Percentiles rank a stretch among this genome's conserved stretches.
Conservation (phyloP, 2,329 filamentous ascomycete species). For the Macrophomina tecta region DNA sequence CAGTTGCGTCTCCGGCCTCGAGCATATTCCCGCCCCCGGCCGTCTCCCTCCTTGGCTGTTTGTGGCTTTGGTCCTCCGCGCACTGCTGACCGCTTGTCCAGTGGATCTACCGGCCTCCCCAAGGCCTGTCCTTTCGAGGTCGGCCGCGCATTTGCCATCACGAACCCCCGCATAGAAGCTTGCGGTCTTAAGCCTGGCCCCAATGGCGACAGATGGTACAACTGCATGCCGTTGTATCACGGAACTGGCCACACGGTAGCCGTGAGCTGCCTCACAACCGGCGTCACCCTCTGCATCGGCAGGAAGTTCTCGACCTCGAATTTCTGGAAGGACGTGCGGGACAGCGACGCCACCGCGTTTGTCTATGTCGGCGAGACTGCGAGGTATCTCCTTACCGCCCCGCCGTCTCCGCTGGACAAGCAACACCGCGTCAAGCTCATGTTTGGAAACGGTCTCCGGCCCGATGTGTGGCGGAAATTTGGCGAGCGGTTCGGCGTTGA, state of each 20-base stretch:
- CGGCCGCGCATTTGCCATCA: conserved; percentile 50
- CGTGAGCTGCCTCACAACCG: conserved; percentile 53
- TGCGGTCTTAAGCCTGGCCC: conserved; percentile 42
- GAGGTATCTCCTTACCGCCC: conserved; percentile 73
- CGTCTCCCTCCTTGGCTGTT: neutral
- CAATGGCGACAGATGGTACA: conserved; percentile 69
- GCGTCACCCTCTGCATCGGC: conserved; percentile 64
- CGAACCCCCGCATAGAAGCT: conserved; percentile 32
- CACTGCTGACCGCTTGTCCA: conserved; percentile 35
- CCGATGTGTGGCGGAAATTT: conserved; percentile 72
- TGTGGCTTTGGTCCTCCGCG: neutral
- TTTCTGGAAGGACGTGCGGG: conserved; percentile 78
- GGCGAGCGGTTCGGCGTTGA: conserved; percentile 67
- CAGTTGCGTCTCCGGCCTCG: neutral
- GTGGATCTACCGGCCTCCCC: conserved; percentile 75
- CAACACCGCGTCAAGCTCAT: conserved; percentile 65
- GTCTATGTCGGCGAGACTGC: conserved; percentile 77
- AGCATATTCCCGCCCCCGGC: neutral
- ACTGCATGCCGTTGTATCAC: conserved; percentile 80
- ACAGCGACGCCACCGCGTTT: conserved; percentile 71
- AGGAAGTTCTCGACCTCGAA: conserved; percentile 70
- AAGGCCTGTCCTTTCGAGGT: conserved; percentile 60
- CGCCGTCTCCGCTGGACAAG: conserved; percentile 65
- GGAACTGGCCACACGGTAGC: conserved; percentile 71
- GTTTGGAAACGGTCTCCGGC: conserved; percentile 71